Percentiles rank a stretch among this genome's conserved stretches.
phyloP scores from a whole-genome alignment of 2,329 filamentous ascomycete genomes.

The Diaporthe longicolla region DNA sequence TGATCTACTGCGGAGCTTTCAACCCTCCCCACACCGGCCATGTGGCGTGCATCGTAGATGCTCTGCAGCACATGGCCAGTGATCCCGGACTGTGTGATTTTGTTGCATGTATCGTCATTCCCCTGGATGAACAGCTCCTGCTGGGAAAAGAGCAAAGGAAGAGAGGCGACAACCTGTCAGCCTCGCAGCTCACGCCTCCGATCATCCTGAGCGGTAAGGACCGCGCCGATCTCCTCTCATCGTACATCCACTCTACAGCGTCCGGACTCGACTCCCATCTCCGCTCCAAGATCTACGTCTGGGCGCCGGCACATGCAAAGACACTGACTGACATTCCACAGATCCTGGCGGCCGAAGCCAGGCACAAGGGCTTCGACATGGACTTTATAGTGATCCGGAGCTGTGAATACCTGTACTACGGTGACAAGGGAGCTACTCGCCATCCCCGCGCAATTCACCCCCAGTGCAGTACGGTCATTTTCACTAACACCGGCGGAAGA shows the following conservation, averaged over 20 bases:
- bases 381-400: not conserved
- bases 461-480: constrained; percentile 14
- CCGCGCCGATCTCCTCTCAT: constrained; percentile 13
- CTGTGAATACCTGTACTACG: not conserved
- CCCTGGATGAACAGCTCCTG: not conserved
- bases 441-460: not conserved
- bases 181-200: not conserved
- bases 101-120: constrained; percentile 1
- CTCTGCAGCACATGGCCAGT: not conserved
- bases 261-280: constrained; percentile 6
- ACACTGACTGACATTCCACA: not conserved
- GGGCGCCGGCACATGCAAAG: not conserved
- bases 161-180: no score
- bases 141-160: not conserved
- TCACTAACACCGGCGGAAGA: not conserved
- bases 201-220: not conserved
- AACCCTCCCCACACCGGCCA: constrained; percentile 10
- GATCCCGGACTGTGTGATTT: not conserved
- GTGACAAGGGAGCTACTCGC: not conserved
- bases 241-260: not conserved
- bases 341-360: not conserved
- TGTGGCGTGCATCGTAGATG: not conserved
- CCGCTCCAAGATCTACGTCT: not conserved
- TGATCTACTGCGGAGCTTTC: constrained; percentile 15
- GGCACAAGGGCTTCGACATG: not conserved